These are phyloP conservation scores for Trichoderma erinaceum DNA, from an alignment of 495 filamentous ascomycete species.

Conservation along the genomic window DNA sequence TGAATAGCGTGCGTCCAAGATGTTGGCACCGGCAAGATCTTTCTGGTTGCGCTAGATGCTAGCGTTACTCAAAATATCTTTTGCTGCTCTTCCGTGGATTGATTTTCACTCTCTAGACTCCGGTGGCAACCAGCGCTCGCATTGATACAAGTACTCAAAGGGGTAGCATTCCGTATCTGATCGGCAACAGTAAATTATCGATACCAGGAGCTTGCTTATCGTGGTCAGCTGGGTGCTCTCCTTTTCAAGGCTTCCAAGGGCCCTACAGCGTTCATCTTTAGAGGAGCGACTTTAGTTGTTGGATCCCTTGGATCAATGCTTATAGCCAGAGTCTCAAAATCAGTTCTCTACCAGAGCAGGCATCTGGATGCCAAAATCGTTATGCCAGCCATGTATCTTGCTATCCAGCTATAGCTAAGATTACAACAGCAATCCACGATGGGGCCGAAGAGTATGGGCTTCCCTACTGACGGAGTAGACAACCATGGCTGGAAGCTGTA, in stretches of 20 bases:
- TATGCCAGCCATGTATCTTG: neutral
- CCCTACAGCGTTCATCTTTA: neutral
- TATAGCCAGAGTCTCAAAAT: neutral
- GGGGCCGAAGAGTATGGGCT: constrained; percentile 12
- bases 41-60: neutral
- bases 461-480: constrained; percentile 8
- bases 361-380: neutral
- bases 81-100: neutral
- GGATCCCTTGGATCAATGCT: neutral
- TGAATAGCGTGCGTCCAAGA: too few relatives aligned
- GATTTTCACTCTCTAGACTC: neutral
- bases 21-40: neutral
- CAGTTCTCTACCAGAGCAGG: neutral
- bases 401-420: neutral
- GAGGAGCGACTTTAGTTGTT: neutral
- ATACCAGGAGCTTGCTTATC: neutral
- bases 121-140: neutral
- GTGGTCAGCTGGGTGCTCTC: neutral
- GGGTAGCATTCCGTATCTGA: neutral
- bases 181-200: neutral
- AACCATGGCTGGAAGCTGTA: constrained; percentile 17
- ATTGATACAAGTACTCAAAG: neutral
- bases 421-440: neutral
- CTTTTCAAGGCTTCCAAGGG: neutral
- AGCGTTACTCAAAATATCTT: neutral